Conservation (phyloP, 179 eudicot genomes). For the Gypsophila paniculata region DNA sequence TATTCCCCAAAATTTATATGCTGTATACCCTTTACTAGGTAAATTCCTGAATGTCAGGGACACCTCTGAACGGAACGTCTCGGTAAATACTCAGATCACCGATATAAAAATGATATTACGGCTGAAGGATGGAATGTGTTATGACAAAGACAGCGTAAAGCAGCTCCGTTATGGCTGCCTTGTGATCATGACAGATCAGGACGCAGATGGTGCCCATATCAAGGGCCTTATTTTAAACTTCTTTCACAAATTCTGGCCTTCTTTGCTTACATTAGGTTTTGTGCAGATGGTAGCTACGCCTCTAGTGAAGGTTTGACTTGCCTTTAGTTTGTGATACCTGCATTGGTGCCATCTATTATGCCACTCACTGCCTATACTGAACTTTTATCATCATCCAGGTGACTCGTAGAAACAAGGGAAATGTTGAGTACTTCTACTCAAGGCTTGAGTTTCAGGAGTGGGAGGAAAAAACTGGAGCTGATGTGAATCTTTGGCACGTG, state of each 20-base stretch:
- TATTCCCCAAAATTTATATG: too few relatives aligned
- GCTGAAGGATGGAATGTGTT: conserved; percentile 67
- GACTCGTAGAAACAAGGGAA: conserved; percentile 33
- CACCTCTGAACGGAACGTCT: conserved; percentile 68
- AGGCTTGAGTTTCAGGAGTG: conserved; percentile 83
- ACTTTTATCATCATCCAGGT: conserved; percentile 44
- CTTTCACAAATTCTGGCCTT: conserved; percentile 90
- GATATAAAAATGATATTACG: conserved; percentile 74
- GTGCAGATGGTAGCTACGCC: too few relatives aligned
- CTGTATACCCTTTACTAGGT: too few relatives aligned
- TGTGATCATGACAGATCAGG: conserved; percentile 99
- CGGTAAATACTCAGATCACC: conserved; percentile 76
- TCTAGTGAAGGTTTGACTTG: conserved; percentile 62
- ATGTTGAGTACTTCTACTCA: conserved; percentile 58
- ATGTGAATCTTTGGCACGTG: conserved; percentile 58
- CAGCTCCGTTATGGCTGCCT: conserved; percentile 81
- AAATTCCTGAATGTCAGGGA: conserved; percentile 94
- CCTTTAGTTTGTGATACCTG: not conserved
- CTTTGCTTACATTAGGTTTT: conserved; percentile 73
- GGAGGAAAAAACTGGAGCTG: conserved; percentile 44
- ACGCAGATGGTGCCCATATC: conserved; percentile 91
- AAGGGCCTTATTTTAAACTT: conserved; percentile 83
- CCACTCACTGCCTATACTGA: not conserved
- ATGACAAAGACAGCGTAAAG: conserved; percentile 51
- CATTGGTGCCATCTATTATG: not conserved